Conservation (phyloP, 2,329 filamentous ascomycete genomes). For the Neoascochyta sp. region DNA sequence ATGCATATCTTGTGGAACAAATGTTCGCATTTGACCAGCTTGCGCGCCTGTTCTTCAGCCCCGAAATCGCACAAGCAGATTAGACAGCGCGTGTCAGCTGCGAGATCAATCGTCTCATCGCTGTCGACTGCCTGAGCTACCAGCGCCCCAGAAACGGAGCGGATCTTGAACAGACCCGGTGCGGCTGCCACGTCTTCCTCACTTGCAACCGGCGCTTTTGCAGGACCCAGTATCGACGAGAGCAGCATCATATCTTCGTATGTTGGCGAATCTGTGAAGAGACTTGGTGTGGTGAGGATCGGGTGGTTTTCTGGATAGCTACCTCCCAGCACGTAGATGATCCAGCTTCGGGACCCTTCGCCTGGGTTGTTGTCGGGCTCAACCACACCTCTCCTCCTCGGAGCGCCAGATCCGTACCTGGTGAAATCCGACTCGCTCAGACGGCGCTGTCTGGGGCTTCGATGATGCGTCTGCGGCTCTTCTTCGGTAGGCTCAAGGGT, state of each 20-base stretch:
- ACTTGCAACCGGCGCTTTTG: conserved; percentile 64
- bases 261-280: conserved; percentile 67
- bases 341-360: conserved; percentile 61
- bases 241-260: conserved; percentile 71
- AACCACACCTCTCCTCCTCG: conserved; percentile 62
- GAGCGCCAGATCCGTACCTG: conserved; percentile 59
- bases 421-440: conserved; percentile 60
- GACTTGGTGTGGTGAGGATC: conserved; percentile 64
- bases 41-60: conserved; percentile 57
- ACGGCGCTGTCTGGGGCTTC: conserved; percentile 50
- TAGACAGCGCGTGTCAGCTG: conserved; percentile 54
- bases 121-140: conserved; percentile 48
- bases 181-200: conserved; percentile 61
- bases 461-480: conserved; percentile 38
- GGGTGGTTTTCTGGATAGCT: conserved; percentile 68
- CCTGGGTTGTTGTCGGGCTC: conserved; percentile 55
- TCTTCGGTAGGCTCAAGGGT: conserved; percentile 45
- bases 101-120: conserved; percentile 24
- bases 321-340: conserved; percentile 68
- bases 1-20: conserved; percentile 67
- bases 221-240: conserved; percentile 63
- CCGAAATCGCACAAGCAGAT: conserved; percentile 67
- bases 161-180: conserved; percentile 54
- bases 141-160: conserved; percentile 39
- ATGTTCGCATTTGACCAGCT: conserved; percentile 61